Evolutionary conservation across 768 basidiomycete genomes (phyloP).

Genomic region (Coprinellus micaceus): DNA sequence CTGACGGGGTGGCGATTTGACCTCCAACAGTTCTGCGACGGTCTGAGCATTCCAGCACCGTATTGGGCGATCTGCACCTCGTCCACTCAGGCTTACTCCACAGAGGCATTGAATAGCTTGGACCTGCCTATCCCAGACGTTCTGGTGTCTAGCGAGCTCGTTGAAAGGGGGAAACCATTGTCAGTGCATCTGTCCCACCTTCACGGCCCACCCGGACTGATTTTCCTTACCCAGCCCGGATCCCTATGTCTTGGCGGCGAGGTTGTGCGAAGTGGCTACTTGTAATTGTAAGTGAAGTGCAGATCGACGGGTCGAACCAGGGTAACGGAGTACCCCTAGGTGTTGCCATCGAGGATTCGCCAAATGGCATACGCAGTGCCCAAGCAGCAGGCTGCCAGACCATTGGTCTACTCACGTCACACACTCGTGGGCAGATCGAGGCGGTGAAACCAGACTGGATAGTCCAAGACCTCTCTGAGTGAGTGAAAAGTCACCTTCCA

Average conservation of each 20-base stretch:
- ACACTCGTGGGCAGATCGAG: conserved; percentile 63
- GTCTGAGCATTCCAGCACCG: conserved; percentile 50
- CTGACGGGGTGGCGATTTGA: neutral
- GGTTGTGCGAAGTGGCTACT: conserved; percentile 60
- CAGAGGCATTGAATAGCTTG: conserved; percentile 63
- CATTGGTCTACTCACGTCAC: conserved; percentile 78
- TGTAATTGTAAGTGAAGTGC: conserved; percentile 47
- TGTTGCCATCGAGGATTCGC: conserved; percentile 92
- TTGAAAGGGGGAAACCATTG: conserved; percentile 74
- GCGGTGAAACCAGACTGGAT: conserved; percentile 62
- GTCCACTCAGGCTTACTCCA: conserved; percentile 74
- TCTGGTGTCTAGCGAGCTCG: conserved; percentile 79
- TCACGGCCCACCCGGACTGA: neutral
- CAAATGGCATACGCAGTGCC: conserved; percentile 82
- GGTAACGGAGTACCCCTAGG: conserved; percentile 32
- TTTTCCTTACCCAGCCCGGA: conserved; percentile 47
- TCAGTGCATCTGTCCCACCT: neutral
- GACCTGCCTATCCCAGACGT: conserved; percentile 64
- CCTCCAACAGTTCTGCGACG: conserved; percentile 27
- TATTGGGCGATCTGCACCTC: conserved; percentile 87
- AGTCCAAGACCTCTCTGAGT: conserved; percentile 71
- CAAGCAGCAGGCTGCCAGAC: conserved; percentile 79
- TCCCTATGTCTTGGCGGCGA: conserved; percentile 85
- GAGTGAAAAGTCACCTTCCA: conserved; percentile 12
- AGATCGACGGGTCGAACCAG: too few relatives aligned